Evolutionary conservation across 2,329 filamentous ascomycete species (phyloP).

Genomic region (Endoconidiophora laricicola): DNA sequence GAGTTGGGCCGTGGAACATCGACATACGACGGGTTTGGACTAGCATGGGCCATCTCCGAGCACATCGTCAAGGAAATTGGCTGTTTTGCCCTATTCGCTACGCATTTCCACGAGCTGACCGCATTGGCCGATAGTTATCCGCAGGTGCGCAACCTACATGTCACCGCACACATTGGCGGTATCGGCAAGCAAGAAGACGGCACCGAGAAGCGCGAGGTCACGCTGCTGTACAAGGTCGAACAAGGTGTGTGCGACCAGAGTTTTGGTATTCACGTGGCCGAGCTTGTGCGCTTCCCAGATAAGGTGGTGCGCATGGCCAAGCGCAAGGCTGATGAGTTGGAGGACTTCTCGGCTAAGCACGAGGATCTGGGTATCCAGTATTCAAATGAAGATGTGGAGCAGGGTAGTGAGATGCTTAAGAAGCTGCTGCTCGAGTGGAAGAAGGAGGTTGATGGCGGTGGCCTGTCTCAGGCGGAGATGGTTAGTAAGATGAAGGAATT

Average conservation of each 20-base stretch:
- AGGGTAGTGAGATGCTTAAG: constrained; percentile 75
- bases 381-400: constrained; percentile 72
- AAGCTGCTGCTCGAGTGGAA: constrained; percentile 75
- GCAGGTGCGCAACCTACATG: constrained; percentile 84
- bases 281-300: constrained; percentile 86
- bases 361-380: constrained; percentile 45
- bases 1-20: constrained; percentile 92
- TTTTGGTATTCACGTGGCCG: constrained; percentile 95
- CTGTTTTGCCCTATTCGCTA: constrained; percentile 88
- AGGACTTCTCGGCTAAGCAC: constrained; percentile 79
- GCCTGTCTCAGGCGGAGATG: constrained; percentile 58
- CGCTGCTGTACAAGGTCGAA: constrained; percentile 89
- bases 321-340: constrained; percentile 91
- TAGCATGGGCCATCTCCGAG: constrained; percentile 98
- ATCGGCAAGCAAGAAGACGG: constrained; percentile 19
- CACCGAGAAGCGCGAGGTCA: constrained; percentile 62
- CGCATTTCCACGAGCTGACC: constrained; percentile 95
- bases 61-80: constrained; percentile 93
- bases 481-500: constrained; percentile 62
- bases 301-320: constrained; percentile 99
- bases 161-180: constrained; percentile 76
- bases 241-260: constrained; percentile 92
- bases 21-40: constrained; percentile 93
- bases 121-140: constrained; percentile 73
- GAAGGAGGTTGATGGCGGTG: constrained; percentile 41